Conservation (phyloP, 495 filamentous ascomycete genomes). For the Neurospora sp. region DNA sequence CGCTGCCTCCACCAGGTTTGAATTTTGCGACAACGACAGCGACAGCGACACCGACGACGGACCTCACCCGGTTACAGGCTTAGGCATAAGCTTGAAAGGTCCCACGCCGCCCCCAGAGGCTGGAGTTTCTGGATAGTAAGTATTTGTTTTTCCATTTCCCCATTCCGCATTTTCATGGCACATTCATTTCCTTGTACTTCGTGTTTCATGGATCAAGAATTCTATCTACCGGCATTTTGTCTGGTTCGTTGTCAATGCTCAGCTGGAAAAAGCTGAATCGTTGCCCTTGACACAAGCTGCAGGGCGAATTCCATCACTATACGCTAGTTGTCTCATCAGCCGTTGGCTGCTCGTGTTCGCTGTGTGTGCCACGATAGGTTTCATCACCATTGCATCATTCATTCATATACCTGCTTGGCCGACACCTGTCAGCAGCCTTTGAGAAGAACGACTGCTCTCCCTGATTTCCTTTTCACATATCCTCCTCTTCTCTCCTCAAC, state of each 20-base stretch:
- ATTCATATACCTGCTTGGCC: not conserved
- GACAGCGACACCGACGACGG: not conserved
- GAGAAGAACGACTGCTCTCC: not conserved
- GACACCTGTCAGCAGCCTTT: not conserved
- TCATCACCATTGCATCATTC: not conserved
- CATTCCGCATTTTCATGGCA: not conserved
- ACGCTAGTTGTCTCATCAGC: not conserved
- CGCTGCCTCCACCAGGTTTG: not conserved
- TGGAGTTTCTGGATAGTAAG: not conserved
- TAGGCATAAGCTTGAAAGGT: not conserved
- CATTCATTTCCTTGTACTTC: not conserved
- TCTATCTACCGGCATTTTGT: not conserved
- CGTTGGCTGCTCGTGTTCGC: not conserved
- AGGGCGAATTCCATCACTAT: not conserved
- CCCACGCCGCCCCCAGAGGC: not conserved
- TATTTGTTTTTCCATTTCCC: not conserved
- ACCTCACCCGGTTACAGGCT: not conserved
- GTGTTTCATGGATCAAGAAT: not conserved
- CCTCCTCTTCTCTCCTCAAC: not conserved
- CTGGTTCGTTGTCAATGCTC: not conserved
- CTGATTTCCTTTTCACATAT: not conserved
- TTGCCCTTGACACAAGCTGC: not conserved
- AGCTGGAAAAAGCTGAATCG: not conserved
- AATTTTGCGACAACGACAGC: not conserved
- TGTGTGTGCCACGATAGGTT: not conserved